A percentile compares a stretch with the other conserved stretches of the same genome.
Conservation (phyloP, 2,329 filamentous ascomycete species). For the Fusarium sp. region DNA sequence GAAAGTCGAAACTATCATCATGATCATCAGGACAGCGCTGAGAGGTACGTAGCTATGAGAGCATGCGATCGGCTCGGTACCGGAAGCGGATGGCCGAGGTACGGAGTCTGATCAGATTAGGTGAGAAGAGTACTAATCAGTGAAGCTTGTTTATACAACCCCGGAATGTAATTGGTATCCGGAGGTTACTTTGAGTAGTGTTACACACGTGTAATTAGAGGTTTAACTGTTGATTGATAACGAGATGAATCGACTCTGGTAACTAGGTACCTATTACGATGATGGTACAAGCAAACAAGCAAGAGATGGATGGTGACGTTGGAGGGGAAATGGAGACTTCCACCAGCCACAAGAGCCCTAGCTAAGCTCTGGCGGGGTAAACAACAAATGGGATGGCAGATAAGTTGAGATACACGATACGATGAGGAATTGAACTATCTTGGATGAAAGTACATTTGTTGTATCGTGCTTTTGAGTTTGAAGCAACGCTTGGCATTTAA, state of each 20-base stretch:
- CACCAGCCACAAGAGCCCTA: constrained; percentile 9
- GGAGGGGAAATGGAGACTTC: constrained; percentile 19
- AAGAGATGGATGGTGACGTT: constrained; percentile 9
- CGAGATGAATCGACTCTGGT: not conserved
- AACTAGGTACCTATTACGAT: not conserved
- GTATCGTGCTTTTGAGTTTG: constrained; percentile 13
- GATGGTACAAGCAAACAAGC: not conserved
- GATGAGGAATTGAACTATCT: constrained; percentile 1
- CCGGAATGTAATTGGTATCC: constrained; percentile 3
- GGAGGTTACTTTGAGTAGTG: not conserved
- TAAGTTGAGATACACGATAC: not conserved
- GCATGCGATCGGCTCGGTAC: constrained; percentile 21
- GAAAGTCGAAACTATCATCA: not conserved
- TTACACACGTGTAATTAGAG: not conserved
- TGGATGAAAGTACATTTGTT: not conserved
- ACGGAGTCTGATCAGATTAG: not conserved
- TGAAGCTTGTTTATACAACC: constrained; percentile 2
- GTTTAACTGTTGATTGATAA: not conserved
- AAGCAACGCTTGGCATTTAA: not conserved
- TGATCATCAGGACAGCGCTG: constrained; percentile 16
- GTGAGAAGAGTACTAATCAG: not conserved
- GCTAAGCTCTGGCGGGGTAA: constrained; percentile 42
- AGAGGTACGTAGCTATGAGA: constrained; percentile 25
- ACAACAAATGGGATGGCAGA: constrained; percentile 7
- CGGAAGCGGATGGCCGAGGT: constrained; percentile 28